These are phyloP conservation scores for Penicillium hordei DNA, from an alignment of 2,329 filamentous ascomycete species.

Conservation along the genomic window DNA sequence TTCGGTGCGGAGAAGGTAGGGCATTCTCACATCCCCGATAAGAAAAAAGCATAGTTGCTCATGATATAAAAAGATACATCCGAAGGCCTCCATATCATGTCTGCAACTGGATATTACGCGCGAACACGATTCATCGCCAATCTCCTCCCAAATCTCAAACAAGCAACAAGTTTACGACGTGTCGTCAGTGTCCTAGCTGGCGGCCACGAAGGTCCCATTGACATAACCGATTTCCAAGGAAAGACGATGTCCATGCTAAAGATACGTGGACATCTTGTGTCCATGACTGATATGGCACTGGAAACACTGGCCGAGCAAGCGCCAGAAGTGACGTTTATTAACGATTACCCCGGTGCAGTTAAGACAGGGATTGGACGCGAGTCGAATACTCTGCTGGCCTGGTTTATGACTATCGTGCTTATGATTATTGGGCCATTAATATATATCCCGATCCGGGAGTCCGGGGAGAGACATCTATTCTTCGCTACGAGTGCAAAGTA, in stretches of 20 bases:
- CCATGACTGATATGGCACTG: constrained; percentile 52
- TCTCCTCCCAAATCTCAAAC: constrained; percentile 56
- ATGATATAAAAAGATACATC: constrained; percentile 47
- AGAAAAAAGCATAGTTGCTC: background rate
- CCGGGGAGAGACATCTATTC: constrained; percentile 50
- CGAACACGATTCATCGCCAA: constrained; percentile 59
- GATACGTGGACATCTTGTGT: constrained; percentile 47
- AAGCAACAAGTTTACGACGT: constrained; percentile 50
- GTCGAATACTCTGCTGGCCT: background rate
- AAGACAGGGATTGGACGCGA: constrained; percentile 43
- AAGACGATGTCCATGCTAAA: constrained; percentile 42
- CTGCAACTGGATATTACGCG: constrained; percentile 57
- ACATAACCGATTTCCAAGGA: constrained; percentile 48
- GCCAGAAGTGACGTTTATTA: constrained; percentile 51
- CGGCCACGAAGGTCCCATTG: constrained; percentile 55
- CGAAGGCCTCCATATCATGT: constrained; percentile 57
- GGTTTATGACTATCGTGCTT: constrained; percentile 19
- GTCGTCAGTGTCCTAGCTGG: constrained; percentile 57
- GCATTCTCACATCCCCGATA: background rate
- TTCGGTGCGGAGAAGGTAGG: constrained; percentile 37
- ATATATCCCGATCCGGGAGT: constrained; percentile 34
- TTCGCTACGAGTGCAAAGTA: constrained; percentile 40
- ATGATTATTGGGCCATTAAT: constrained; percentile 31
- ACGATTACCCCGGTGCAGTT: constrained; percentile 51
- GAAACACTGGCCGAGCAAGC: constrained; percentile 50